Percentiles rank a stretch among this genome's conserved stretches.
Evolutionary conservation across 306 rosid genomes (phyloP).

Genomic region (Vigna radiata): DNA sequence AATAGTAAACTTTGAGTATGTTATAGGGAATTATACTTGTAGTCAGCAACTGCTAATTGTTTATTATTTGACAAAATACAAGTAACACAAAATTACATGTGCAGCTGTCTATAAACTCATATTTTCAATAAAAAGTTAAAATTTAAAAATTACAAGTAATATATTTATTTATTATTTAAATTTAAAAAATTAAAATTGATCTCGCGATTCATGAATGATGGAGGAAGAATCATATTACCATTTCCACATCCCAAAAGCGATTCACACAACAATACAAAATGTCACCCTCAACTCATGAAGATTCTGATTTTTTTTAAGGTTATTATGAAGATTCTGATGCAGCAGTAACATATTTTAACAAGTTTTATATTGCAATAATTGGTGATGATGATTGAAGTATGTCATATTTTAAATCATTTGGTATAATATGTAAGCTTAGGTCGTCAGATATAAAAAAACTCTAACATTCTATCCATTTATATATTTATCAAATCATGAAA

Average conservation of each 20-base stretch:
- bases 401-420: neutral
- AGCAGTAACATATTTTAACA: too few relatives aligned
- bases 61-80: too few relatives aligned
- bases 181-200: too few relatives aligned
- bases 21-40: too few relatives aligned
- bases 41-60: too few relatives aligned
- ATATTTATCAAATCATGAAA: slow-evolving; percentile 9
- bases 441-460: neutral
- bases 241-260: neutral
- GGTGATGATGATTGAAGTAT: neutral
- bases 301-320: neutral
- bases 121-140: too few relatives aligned
- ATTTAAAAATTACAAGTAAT: too few relatives aligned
- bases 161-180: too few relatives aligned
- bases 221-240: neutral
- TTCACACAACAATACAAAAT: neutral
- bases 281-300: neutral
- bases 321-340: neutral
- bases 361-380: neutral
- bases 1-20: too few relatives aligned
- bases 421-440: neutral
- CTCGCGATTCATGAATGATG: too few relatives aligned
- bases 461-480: neutral
- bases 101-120: too few relatives aligned
- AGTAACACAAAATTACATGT: too few relatives aligned